A percentile compares a stretch with the other conserved stretches of the same genome.
Conservation (phyloP, 1,284 basidiomycete genomes). For the Thelephora terrestris region DNA sequence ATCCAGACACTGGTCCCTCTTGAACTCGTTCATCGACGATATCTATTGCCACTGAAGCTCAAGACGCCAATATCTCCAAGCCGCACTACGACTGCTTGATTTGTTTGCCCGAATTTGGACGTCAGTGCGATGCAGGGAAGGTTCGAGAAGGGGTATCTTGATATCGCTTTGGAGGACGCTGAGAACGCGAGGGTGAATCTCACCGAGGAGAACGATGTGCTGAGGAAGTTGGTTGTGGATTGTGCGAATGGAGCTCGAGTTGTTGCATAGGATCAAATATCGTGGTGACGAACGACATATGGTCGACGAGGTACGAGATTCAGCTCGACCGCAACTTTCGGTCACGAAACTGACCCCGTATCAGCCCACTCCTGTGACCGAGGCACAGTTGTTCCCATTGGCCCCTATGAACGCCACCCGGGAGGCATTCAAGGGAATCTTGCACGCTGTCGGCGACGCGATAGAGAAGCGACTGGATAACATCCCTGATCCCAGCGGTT, state of each 20-base stretch:
- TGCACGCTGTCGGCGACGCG: conserved; percentile 16
- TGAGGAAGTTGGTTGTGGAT: conserved; percentile 57
- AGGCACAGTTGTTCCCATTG: conserved; percentile 51
- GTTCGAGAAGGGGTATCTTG: conserved; percentile 51
- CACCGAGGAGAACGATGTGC: conserved; percentile 58
- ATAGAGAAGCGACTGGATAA: no score
- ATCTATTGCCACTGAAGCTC: no score
- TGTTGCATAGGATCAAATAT: conserved; percentile 27
- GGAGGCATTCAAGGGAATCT: conserved; percentile 17
- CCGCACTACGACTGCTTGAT: no score
- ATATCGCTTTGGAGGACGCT: conserved; percentile 65
- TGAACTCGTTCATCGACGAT: no score
- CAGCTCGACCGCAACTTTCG: no score
- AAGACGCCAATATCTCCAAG: no score
- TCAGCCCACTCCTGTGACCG: conserved; percentile 37
- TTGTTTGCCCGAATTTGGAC: no score
- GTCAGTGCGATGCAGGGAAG: no score
- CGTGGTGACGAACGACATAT: conserved; percentile 8
- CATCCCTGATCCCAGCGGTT: neutral
- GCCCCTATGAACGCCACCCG: conserved; percentile 38
- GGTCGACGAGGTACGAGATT: conserved; percentile 5
- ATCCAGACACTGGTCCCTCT: no score
- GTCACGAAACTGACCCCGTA: neutral
- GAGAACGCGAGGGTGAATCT: conserved; percentile 59
- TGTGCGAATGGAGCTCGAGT: conserved; percentile 61